Conservation (phyloP, 306 rosid genomes). For the Glycyrrhiza uralensis region DNA sequence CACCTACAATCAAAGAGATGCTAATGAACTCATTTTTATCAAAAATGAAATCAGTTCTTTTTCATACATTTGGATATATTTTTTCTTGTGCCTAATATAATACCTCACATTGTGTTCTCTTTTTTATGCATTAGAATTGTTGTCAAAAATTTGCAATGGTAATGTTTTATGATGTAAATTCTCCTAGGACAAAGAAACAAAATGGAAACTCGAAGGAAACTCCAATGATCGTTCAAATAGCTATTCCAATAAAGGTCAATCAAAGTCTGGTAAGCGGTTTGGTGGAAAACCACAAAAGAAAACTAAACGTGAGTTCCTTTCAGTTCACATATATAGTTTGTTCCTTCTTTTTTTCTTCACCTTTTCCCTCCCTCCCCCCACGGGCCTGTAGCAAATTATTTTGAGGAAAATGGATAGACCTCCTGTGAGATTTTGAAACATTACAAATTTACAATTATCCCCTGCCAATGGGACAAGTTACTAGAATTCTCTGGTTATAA, state of each 20-base stretch:
- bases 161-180: slow-evolving; percentile 18
- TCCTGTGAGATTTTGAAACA: neutral
- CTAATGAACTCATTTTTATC: neutral
- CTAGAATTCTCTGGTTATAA: neutral
- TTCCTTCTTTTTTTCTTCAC: neutral
- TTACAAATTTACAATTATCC: neutral
- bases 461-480: neutral
- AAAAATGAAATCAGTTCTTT: neutral
- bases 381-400: neutral
- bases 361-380: neutral
- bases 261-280: slow-evolving; percentile 40
- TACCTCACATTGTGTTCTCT: neutral
- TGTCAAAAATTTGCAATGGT: neutral
- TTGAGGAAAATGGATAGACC: neutral
- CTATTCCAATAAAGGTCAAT: slow-evolving; percentile 39
- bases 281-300: slow-evolving; percentile 55
- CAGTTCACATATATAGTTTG: neutral
- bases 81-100: slow-evolving; percentile 2
- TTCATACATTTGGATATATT: neutral
- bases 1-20: neutral
- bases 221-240: slow-evolving; percentile 32
- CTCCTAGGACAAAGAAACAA: slow-evolving; percentile 46
- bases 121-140: neutral
- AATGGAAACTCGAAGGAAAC: slow-evolving; percentile 34
- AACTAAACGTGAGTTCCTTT: slow-evolving; percentile 48